A percentile compares a stretch with the other conserved stretches of the same genome.
These are phyloP conservation scores for Populus trichocarpa DNA, from an alignment of 441 rosid genomes.

Conservation along the genomic window DNA sequence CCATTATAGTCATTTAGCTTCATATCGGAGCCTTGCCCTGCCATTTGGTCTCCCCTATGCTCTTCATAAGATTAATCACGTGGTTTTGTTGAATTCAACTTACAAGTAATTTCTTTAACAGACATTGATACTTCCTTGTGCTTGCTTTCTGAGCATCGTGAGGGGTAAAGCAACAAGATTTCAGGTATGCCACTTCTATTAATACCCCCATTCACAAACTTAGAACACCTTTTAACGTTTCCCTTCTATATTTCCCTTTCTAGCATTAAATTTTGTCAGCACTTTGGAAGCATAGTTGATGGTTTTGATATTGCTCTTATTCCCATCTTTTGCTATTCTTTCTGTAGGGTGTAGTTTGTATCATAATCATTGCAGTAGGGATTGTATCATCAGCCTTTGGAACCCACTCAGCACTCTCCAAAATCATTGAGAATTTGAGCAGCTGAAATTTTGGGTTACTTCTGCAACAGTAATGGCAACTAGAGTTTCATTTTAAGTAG, in stretches of 20 bases:
- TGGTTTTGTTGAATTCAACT: background rate
- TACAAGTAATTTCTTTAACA: conserved; percentile 25
- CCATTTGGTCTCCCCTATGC: background rate
- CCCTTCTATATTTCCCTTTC: background rate
- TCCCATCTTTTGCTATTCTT: background rate
- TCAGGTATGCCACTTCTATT: conserved; percentile 40
- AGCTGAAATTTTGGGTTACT: conserved; percentile 20
- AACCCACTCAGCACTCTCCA: conserved; percentile 58
- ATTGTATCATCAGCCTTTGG: conserved; percentile 57
- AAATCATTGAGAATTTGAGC: conserved; percentile 52
- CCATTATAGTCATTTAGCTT: background rate
- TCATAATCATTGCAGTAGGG: conserved; percentile 60
- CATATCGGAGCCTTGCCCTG: background rate
- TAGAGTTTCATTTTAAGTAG: background rate
- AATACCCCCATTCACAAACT: background rate
- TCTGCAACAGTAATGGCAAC: background rate
- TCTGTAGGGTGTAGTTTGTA: conserved; percentile 53
- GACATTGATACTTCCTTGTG: conserved; percentile 82
- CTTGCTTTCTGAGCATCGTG: conserved; percentile 76
- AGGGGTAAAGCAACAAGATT: conserved; percentile 41
- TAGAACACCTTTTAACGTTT: background rate
- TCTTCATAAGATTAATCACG: background rate
- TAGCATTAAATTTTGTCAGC: background rate
- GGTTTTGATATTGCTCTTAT: background rate
- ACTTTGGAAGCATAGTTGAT: background rate